A percentile compares a stretch with the other conserved stretches of the same genome.
These are phyloP conservation scores for Alternaria brassicicola DNA, from an alignment of 2,329 filamentous ascomycete genomes.

Conservation along the genomic window DNA sequence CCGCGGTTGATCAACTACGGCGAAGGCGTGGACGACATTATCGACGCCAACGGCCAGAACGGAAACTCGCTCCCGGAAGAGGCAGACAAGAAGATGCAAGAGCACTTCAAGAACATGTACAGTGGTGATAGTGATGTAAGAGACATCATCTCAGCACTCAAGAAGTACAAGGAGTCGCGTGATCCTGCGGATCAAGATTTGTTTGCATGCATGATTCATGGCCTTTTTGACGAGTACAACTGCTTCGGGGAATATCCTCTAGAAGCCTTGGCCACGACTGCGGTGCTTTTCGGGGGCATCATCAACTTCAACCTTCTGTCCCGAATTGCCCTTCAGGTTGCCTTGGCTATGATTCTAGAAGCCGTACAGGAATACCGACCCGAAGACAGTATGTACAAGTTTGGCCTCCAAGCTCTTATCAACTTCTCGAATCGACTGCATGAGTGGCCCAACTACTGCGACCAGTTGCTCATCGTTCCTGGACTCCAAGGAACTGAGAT, in stretches of 20 bases:
- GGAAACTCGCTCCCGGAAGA: conserved; percentile 80
- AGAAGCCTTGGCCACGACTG: conserved; percentile 94
- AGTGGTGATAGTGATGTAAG: conserved; percentile 85
- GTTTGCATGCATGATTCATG: conserved; percentile 98
- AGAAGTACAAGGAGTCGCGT: conserved; percentile 84
- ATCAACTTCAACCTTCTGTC: conserved; percentile 93
- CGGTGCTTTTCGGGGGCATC: conserved; percentile 94
- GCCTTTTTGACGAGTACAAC: conserved; percentile 94
- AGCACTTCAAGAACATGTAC: conserved; percentile 98
- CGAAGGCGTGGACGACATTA: conserved; percentile 87
- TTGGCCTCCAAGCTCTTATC: conserved; percentile 91
- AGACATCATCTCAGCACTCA: conserved; percentile 82
- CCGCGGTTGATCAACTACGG: conserved; percentile 96
- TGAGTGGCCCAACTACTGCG: conserved; percentile 96
- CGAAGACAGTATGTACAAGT: conserved; percentile 95
- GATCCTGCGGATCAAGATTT: conserved; percentile 88
- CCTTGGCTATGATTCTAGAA: conserved; percentile 97
- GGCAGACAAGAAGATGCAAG: conserved; percentile 91
- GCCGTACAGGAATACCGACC: conserved; percentile 84
- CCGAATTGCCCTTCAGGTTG: conserved; percentile 87
- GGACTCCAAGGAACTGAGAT: conserved; percentile 85
- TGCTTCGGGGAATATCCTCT: conserved; percentile 95
- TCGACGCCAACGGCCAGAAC: conserved; percentile 80
- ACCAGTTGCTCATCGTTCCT: conserved; percentile 79
- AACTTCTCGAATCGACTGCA: conserved; percentile 81